These are phyloP conservation scores for Phytophthora cactorum DNA, from an alignment of 352 stramenopile species.

Conservation along the genomic window DNA sequence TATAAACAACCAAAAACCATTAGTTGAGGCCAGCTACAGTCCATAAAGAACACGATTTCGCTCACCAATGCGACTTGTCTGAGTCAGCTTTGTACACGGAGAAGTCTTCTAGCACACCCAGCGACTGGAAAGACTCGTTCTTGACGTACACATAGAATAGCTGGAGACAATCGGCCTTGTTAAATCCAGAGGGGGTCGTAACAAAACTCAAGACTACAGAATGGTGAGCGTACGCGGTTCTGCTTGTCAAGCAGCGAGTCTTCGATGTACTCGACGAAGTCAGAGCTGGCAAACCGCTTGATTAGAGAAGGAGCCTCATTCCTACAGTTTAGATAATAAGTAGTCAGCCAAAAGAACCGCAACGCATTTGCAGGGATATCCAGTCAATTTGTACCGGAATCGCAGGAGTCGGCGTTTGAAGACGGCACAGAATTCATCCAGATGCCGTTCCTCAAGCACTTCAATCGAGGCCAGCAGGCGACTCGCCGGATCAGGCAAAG, in stretches of 20 bases:
- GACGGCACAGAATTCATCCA: constrained; percentile 65
- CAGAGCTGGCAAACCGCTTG: constrained; percentile 74
- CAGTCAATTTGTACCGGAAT: constrained; percentile 46
- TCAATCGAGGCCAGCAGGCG: constrained; percentile 53
- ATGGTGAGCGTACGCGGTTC: constrained; percentile 58
- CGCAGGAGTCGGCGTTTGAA: constrained; percentile 67
- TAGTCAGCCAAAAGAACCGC: not conserved
- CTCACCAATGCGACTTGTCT: constrained; percentile 54
- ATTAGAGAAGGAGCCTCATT: constrained; percentile 81
- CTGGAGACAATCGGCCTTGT: constrained; percentile 27
- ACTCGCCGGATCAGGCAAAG: constrained; percentile 65
- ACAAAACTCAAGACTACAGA: not conserved
- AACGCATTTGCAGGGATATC: too few species aligned
- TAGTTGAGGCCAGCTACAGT: not conserved
- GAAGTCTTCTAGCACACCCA: constrained; percentile 81
- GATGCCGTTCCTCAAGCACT: constrained; percentile 49
- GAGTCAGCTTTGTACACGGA: constrained; percentile 54
- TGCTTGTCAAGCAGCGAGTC: constrained; percentile 76
- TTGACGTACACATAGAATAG: constrained; percentile 82
- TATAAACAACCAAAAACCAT: not conserved
- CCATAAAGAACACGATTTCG: not conserved
- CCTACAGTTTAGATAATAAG: constrained; percentile 24
- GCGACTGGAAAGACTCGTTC: constrained; percentile 73
- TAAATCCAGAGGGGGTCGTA: not conserved
- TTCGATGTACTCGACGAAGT: constrained; percentile 82